Conservation (phyloP, 441 rosid species). For the Adansonia grandidieri region DNA sequence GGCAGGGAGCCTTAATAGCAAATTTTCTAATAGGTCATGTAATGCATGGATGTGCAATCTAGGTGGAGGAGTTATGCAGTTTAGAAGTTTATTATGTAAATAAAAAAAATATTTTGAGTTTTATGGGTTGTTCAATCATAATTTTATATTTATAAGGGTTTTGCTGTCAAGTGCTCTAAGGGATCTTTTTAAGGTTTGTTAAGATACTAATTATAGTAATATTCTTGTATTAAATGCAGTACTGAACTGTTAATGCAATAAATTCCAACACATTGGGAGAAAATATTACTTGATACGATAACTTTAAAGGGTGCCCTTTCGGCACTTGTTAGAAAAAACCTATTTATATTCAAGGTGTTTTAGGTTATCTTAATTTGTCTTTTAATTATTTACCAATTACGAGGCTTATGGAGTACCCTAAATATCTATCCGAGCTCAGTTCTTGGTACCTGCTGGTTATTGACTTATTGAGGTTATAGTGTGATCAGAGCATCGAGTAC, state of each 20-base stretch:
- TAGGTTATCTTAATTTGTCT: not conserved
- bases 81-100: conserved; percentile 3
- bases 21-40: conserved; percentile 2
- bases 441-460: not conserved
- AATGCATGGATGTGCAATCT: conserved; percentile 6
- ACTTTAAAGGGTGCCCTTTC: not conserved
- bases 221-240: conserved; percentile 10
- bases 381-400: not conserved
- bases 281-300: conserved; percentile 10
- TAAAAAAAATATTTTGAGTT: not conserved
- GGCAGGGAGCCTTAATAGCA: not conserved
- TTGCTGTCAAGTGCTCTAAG: not conserved
- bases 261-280: not conserved
- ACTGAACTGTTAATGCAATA: not conserved
- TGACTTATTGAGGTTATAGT: not conserved
- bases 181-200: not conserved
- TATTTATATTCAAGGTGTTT: not conserved
- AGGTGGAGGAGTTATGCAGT: conserved; percentile 1
- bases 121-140: not conserved
- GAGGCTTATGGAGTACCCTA: conserved; percentile 15
- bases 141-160: not conserved
- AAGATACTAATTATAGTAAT: conserved; percentile 8
- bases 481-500: not conserved
- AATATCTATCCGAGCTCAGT: not conserved
- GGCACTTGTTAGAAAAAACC: not conserved